Evolutionary conservation across 371 early-diverging fungal genomes (phyloP).

Genomic region (Mortierella sp.): DNA sequence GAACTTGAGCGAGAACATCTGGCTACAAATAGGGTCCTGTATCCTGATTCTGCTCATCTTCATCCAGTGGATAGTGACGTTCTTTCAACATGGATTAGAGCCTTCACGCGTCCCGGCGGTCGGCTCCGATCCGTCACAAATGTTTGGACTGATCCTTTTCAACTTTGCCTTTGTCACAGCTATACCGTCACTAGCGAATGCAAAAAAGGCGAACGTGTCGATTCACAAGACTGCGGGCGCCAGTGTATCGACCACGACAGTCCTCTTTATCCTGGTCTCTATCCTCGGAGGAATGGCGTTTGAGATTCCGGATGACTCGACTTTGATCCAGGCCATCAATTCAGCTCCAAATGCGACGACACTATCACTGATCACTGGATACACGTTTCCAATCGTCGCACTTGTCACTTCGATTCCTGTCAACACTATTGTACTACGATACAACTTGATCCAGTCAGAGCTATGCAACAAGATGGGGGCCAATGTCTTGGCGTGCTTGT

Average conservation of each 20-base stretch:
- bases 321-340: constrained; percentile 59
- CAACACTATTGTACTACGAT: constrained; percentile 75
- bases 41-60: constrained; percentile 57
- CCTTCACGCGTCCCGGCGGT: constrained; percentile 54
- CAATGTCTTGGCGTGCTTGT: constrained; percentile 53
- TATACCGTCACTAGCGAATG: constrained; percentile 71
- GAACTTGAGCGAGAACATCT: constrained; percentile 65
- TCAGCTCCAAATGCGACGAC: constrained; percentile 63
- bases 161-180: constrained; percentile 72
- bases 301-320: constrained; percentile 55
- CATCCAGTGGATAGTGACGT: constrained; percentile 65
- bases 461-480: constrained; percentile 62
- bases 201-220: constrained; percentile 58
- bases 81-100: constrained; percentile 60
- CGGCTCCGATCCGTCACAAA: constrained; percentile 57
- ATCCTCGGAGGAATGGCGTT: constrained; percentile 67
- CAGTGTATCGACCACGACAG: constrained; percentile 58
- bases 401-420: constrained; percentile 82
- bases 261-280: constrained; percentile 58
- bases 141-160: constrained; percentile 69
- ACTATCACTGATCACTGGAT: constrained; percentile 66
- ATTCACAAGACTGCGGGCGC: constrained; percentile 61
- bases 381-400: constrained; percentile 75
- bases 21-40: constrained; percentile 61
- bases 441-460: constrained; percentile 70